A percentile compares a stretch with the other conserved stretches of the same genome.
phyloP scores from a whole-genome alignment of 345 rosid species.

The Cardamine resedifolia region DNA sequence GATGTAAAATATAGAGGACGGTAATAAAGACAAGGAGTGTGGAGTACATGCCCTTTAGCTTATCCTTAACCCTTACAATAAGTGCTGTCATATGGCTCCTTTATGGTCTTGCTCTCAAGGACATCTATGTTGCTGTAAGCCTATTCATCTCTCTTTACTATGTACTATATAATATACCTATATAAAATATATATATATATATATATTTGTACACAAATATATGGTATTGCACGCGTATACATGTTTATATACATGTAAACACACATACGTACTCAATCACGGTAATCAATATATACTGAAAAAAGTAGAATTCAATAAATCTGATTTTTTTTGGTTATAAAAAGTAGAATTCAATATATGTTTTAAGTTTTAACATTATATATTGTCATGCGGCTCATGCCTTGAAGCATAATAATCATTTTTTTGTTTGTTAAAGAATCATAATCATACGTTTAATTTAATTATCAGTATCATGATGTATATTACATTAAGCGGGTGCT shows the following conservation, averaged over 20 bases:
- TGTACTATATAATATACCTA: not conserved
- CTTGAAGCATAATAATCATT: slow-evolving; percentile 8
- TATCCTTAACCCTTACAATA: slow-evolving; percentile 55
- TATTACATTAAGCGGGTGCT: slow-evolving; percentile 21
- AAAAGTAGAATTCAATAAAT: not conserved
- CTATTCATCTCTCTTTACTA: not conserved
- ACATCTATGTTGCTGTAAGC: slow-evolving; percentile 50
- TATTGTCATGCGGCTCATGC: not conserved
- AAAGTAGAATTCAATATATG: not conserved
- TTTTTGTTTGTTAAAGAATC: not conserved
- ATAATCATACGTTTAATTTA: not conserved
- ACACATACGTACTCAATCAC: not conserved
- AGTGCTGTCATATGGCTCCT: slow-evolving; percentile 62
- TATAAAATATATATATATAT: too few relatives aligned
- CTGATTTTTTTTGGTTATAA: not conserved
- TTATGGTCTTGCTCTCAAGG: slow-evolving; percentile 54
- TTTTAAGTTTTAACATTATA: not conserved
- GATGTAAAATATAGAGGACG: slow-evolving; percentile 36
- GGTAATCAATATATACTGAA: not conserved
- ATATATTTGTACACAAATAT: too few relatives aligned
- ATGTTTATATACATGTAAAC: not conserved
- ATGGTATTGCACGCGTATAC: too few relatives aligned
- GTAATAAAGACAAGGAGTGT: slow-evolving; percentile 57
- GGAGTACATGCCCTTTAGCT: slow-evolving; percentile 66
- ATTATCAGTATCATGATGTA: slow-evolving; percentile 1